Base-by-base conservation (phyloP, 371 early-diverging fungal genomes). In the Rhizopus arrhizus region DNA sequence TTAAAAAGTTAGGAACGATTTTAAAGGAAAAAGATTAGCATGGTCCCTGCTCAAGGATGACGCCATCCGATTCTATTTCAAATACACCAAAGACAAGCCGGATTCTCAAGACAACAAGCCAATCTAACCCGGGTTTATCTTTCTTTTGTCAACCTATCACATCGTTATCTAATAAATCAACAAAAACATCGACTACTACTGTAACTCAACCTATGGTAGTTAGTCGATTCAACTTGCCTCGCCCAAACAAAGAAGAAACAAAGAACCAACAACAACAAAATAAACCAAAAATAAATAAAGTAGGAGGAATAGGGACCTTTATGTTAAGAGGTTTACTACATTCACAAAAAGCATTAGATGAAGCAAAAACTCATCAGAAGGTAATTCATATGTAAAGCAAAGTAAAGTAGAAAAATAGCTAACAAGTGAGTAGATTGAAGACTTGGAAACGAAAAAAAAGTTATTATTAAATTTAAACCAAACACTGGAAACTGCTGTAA, bases 361-460 rank as follows among this genome's bases (percentile, higher is more conserved):
- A 78, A 58, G 78, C 78, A n/a, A 65, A 73, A 65, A 67, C 70
- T 15, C 57, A 73, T 64, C 65, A 73, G 51, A 78, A 75, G 64
- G 78, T 78, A 22, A 22, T 22, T 22, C 22, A 22, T 2, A 22
- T 22, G 2, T 22, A 22, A 22, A 22, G 22, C 22, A 22, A 68
- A 12, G 11, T 47, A 22, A 35, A 46, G 35, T 16, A 60, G 9
- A 43, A 22, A 33, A 5, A 55, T 7, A 9, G 33, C 11, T 12
- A 51, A 34, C 6, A 11, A 29, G 7, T 56, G 11, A 13, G 36
- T 46, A 82, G 80, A 75, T 82, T 55, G 73, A 75, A 58, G 82
- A 82, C 61, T 61, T 82, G 53, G 82, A 82, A 73, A 79, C 78
- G 42, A 77, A 75, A 61, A 82, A 79, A 53, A 60, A 72, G 12